Evolutionary conservation across 306 rosid species (phyloP).

Genomic region (Acacia acuminata): DNA sequence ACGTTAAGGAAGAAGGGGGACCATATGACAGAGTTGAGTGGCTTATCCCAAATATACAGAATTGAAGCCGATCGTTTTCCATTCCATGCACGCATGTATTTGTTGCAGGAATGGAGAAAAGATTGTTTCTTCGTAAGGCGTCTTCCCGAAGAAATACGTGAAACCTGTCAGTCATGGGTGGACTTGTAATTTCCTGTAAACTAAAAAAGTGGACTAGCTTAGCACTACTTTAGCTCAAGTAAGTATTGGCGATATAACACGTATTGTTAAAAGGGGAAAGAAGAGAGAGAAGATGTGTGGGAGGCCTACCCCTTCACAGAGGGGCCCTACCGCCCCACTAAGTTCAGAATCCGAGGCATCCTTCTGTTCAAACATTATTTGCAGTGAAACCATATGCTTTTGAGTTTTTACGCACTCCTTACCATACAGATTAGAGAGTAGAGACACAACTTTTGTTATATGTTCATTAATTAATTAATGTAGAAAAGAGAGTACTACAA

Average conservation of each 20-base stretch:
- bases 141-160: not conserved
- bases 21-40: not conserved
- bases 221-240: too few relatives aligned
- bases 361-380: not conserved
- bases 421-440: not conserved
- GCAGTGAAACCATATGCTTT: conserved; percentile 15
- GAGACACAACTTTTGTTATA: not conserved
- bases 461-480: not conserved
- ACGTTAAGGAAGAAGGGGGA: not conserved
- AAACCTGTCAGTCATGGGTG: not conserved
- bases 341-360: conserved; percentile 66
- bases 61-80: not conserved
- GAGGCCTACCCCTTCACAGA: conserved; percentile 26
- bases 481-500: not conserved
- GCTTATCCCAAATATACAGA: not conserved
- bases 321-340: conserved; percentile 62
- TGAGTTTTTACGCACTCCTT: conserved; percentile 22
- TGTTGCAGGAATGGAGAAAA: not conserved
- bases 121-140: not conserved
- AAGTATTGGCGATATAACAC: not conserved
- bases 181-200: not conserved
- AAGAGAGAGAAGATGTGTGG: not conserved
- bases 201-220: not conserved
- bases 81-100: not conserved
- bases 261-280: not conserved